Evolutionary conservation across 768 basidiomycete species (phyloP).

Genomic region (Psilocybe tampanensis): DNA sequence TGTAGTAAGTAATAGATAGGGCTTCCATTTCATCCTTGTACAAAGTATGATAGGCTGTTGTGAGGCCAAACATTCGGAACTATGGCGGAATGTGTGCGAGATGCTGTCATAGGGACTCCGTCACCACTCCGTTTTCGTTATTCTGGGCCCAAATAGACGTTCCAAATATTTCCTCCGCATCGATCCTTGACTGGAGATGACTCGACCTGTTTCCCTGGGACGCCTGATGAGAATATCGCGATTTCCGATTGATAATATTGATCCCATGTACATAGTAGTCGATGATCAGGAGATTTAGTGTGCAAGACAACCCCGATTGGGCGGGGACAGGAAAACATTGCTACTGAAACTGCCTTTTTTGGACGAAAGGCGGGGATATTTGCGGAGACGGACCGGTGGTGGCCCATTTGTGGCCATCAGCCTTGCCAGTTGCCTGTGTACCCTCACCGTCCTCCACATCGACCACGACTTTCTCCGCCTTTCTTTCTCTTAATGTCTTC

Average conservation of each 20-base stretch:
- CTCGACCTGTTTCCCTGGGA: too few species aligned
- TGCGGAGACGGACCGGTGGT: conserved; percentile 2
- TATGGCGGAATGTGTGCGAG: conserved; percentile 1
- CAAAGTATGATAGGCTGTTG: background rate
- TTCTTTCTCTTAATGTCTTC: conserved; percentile 4
- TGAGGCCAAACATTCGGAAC: background rate
- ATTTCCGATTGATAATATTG: too few species aligned
- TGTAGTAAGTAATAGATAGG: too few species aligned
- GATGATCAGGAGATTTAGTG: background rate
- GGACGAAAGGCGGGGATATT: background rate
- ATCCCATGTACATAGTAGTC: background rate
- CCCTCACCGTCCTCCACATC: background rate
- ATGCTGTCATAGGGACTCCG: background rate
- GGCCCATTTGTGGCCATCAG: conserved; percentile 3
- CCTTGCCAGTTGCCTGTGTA: conserved; percentile 5
- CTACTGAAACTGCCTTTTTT: background rate
- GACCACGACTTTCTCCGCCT: background rate
- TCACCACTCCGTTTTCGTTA: background rate
- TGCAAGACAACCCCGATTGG: background rate
- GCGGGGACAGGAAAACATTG: background rate
- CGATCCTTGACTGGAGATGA: too few species aligned
- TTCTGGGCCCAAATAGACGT: background rate
- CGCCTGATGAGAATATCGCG: too few species aligned
- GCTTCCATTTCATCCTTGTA: background rate
- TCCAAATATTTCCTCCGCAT: background rate